Evolutionary conservation across 441 rosid genomes (phyloP).

Genomic region (Brassica hybrid): DNA sequence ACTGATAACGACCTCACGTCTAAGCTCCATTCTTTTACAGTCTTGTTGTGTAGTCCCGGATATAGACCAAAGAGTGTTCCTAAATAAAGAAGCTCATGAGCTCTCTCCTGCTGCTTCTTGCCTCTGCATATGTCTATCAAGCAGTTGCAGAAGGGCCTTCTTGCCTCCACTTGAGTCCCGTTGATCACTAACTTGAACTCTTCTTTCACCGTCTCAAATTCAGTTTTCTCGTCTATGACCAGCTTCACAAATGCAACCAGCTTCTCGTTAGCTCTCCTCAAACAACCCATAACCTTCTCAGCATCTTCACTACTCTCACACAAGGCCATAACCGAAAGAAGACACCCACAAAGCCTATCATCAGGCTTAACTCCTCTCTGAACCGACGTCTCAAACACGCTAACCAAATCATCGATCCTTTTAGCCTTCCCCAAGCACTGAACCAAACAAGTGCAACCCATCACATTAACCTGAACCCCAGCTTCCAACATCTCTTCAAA

Average conservation of each 20-base stretch:
- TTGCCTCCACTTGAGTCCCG: constrained; percentile 63
- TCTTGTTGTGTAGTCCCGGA: constrained; percentile 79
- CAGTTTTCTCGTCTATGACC: constrained; percentile 52
- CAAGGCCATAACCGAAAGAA: constrained; percentile 78
- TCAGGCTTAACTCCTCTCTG: constrained; percentile 70
- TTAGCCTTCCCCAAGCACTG: constrained; percentile 82
- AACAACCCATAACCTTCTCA: constrained; percentile 68
- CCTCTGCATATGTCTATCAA: constrained; percentile 82
- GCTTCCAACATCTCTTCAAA: constrained; percentile 67
- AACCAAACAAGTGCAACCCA: constrained; percentile 91
- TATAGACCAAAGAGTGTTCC: constrained; percentile 83
- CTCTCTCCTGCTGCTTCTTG: constrained; percentile 58
- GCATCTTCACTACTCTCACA: constrained; percentile 63
- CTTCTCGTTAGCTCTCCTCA: constrained; percentile 67
- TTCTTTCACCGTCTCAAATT: constrained; percentile 59
- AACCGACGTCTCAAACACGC: constrained; percentile 58
- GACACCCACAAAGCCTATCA: constrained; percentile 86
- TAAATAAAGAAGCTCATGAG: constrained; percentile 84
- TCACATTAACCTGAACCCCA: constrained; percentile 72
- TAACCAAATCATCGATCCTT: constrained; percentile 72
- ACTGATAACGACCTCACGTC: constrained; percentile 87
- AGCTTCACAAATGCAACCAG: constrained; percentile 62
- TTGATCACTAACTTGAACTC: constrained; percentile 68
- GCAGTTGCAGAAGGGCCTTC: constrained; percentile 92
- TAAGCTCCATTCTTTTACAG: constrained; percentile 72